Evolutionary conservation across 2,329 filamentous ascomycete species (phyloP), one percentile per base, ranked within the genome.

Genomic region (Alternaria burnsii): DNA sequence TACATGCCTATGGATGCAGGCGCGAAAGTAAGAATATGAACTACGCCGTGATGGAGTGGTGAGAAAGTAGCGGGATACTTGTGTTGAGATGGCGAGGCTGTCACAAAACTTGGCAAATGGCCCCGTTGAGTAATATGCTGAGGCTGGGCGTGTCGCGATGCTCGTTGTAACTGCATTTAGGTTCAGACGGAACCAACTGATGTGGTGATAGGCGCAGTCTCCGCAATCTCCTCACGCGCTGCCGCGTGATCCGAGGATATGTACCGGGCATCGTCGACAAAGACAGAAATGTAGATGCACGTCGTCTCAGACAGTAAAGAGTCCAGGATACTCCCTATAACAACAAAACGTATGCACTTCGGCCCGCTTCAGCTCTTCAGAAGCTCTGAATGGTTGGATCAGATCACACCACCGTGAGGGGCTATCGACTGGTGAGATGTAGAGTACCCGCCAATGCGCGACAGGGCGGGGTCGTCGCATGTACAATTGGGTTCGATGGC

Each of bases 341-440:
- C 42, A 20, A 11, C 18, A 43, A 36, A 34, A 38, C 20, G 34
- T 20, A 50, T 36, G 38, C 38, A 50, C 38, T 18, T 44, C 43
- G 57, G 57, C 11, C 22, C 44, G 32, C 40, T 40, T 51, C 44
- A 40, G 52, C 57, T 24, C 30, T 32, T 43, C 44, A 43, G 57
- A 11, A 38, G 30, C 52, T 46, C n/a, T 32, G 22, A 44, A 32
- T 30, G 51, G 28, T 51, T 47, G 54, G 44, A 8, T 16, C 24
- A 51, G 22, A 51, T 55, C 22, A 59, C 52, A 55, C 52, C 46
- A 59, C 46, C 8, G 46, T 20, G 52, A 46, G 32, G 30, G 32
- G 46, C 30, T 34, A 20, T 24, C 18, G 46, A 48, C 46, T 50
- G 32, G 30, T 24, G 46, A 18, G 34, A 50, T 36, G 32, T 38